Evolutionary conservation across 805 yeast species (phyloP).

Genomic region (Wickerhamomyces canadensis): DNA sequence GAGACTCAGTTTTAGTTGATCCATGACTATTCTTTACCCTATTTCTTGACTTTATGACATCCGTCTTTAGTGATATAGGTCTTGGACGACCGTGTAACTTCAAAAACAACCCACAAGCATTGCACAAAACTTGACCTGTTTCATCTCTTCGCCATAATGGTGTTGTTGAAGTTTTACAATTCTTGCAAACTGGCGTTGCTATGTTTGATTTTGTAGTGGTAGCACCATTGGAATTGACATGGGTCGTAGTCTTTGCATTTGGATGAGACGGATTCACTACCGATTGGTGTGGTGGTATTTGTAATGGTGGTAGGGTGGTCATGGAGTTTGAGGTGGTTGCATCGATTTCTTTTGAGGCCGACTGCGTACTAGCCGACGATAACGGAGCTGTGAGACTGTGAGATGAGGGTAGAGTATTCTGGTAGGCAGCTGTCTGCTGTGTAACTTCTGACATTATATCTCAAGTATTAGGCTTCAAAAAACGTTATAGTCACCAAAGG

Average conservation of each 20-base stretch:
- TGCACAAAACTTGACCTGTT: constrained; percentile 83
- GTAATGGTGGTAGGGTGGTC: background rate
- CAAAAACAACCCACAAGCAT: constrained; percentile 88
- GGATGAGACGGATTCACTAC: constrained; percentile 30
- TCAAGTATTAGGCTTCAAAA: too few species aligned
- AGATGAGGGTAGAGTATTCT: background rate
- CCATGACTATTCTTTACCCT: constrained; percentile 46
- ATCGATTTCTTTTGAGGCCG: background rate
- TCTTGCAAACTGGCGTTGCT: constrained; percentile 71
- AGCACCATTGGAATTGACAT: constrained; percentile 51
- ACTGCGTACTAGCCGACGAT: background rate
- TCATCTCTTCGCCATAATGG: constrained; percentile 96
- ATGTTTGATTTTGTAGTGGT: constrained; percentile 61
- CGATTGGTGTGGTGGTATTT: background rate
- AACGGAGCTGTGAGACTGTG: background rate
- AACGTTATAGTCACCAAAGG: too few species aligned
- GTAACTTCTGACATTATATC: constrained; percentile 1
- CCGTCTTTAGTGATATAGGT: constrained; percentile 87
- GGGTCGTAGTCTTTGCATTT: constrained; percentile 54
- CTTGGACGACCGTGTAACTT: constrained; percentile 91
- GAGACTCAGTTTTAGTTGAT: constrained; percentile 13
- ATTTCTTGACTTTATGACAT: constrained; percentile 86
- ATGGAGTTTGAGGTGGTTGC: background rate
- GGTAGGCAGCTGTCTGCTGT: constrained; percentile 1
- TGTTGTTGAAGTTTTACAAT: constrained; percentile 88